Percentiles rank a stretch among this genome's conserved stretches.
phyloP scores from a whole-genome alignment of 1,139 yeast genomes.

The Waltiozyma sp. region DNA sequence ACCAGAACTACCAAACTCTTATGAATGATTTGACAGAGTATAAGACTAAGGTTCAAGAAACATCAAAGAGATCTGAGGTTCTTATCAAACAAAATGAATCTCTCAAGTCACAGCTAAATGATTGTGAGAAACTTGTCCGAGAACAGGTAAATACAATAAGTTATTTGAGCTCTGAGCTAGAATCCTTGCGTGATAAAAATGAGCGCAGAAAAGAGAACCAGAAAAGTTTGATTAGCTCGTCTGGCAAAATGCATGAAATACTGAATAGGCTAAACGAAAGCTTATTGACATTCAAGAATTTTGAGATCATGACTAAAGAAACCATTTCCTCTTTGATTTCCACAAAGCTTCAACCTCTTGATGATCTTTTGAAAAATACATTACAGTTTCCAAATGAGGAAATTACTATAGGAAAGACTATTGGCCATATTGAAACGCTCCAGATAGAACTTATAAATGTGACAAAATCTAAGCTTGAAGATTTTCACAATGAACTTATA shows the following conservation, averaged over 20 bases:
- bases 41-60: constrained; percentile 34
- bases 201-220: constrained; percentile 25
- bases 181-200: constrained; percentile 22
- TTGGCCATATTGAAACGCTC: constrained; percentile 7
- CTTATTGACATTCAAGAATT: constrained; percentile 20
- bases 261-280: constrained; percentile 21
- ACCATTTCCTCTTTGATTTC: constrained; percentile 19
- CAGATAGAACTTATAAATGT: constrained; percentile 6
- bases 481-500: constrained; percentile 15
- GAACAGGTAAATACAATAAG: constrained; percentile 21
- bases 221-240: constrained; percentile 22
- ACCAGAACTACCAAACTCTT: constrained; percentile 39
- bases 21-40: constrained; percentile 34
- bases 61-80: constrained; percentile 25
- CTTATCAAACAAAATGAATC: constrained; percentile 24
- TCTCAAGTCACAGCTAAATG: constrained; percentile 19
- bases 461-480: constrained; percentile 10
- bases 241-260: constrained; percentile 21
- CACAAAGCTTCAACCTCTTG: constrained; percentile 1
- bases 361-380: constrained; percentile 2
- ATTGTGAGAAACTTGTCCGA: constrained; percentile 19
- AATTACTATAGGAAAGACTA: constrained; percentile 1
- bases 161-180: constrained; percentile 21
- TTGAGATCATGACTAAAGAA: constrained; percentile 20
- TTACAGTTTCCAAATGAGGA: constrained; percentile 1